Conservation (phyloP, 176 grass and related monocot species). For the Hyparrhenia diplandra region DNA sequence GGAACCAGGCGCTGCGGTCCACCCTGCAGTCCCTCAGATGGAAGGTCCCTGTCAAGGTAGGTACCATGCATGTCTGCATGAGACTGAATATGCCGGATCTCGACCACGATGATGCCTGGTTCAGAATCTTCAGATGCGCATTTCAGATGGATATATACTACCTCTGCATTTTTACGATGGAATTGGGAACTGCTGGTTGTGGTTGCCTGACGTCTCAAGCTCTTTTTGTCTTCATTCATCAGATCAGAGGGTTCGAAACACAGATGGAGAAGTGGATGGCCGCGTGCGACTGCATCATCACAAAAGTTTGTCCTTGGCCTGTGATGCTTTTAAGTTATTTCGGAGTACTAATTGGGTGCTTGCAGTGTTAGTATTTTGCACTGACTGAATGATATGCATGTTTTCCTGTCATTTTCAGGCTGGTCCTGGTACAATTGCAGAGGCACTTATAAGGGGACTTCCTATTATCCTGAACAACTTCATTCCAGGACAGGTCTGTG, state of each 20-base stretch:
- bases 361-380: background rate
- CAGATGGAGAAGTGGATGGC: slow-evolving; percentile 93
- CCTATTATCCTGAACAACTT: slow-evolving; percentile 89
- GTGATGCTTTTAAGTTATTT: background rate
- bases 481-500: slow-evolving; percentile 72
- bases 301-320: slow-evolving; percentile 38
- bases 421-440: slow-evolving; percentile 89
- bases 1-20: slow-evolving; percentile 54
- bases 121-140: slow-evolving; percentile 19
- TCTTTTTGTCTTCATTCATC: slow-evolving; percentile 4
- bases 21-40: slow-evolving; percentile 39
- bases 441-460: slow-evolving; percentile 76
- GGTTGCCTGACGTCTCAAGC: background rate
- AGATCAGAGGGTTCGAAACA: slow-evolving; percentile 81
- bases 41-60: slow-evolving; percentile 80
- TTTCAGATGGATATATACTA: slow-evolving; percentile 1
- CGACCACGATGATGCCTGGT: background rate
- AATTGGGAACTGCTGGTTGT: background rate
- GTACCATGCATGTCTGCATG: background rate
- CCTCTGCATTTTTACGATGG: background rate
- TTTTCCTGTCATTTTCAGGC: slow-evolving; percentile 38
- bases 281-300: slow-evolving; percentile 89
- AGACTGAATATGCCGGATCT: slow-evolving; percentile 11
- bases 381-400: background rate
- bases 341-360: background rate